A percentile compares a stretch with the other conserved stretches of the same genome.
Conservation (phyloP, 768 basidiomycete genomes). For the Coprinopsis strossmayeri region DNA sequence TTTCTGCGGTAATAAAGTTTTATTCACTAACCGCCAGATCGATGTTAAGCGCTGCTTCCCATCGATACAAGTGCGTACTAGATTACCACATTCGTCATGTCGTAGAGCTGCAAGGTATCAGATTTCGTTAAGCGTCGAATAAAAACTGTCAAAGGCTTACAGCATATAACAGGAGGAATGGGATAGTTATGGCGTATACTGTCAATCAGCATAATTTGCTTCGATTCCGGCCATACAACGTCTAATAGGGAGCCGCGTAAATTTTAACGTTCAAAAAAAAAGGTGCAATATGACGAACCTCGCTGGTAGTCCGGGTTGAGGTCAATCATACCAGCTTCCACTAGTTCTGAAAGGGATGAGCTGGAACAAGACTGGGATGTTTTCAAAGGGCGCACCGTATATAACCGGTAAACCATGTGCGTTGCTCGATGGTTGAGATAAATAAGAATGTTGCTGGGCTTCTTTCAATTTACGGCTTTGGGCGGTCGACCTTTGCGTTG, state of each 20-base stretch:
- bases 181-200: conserved; percentile 75
- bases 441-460: neutral
- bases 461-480: neutral
- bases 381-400: too few relatives aligned
- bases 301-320: conserved; percentile 4
- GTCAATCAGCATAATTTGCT: conserved; percentile 72
- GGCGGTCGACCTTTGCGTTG: neutral
- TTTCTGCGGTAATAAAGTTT: too few relatives aligned
- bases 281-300: neutral
- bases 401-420: too few relatives aligned
- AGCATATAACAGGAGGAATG: conserved; percentile 53
- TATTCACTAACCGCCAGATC: conserved; percentile 33
- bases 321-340: neutral
- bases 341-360: neutral
- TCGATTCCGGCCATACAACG: conserved; percentile 20
- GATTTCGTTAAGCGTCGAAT: conserved; percentile 6
- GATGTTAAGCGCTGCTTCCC: conserved; percentile 80
- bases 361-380: too few relatives aligned
- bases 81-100: conserved; percentile 43
- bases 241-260: too few relatives aligned
- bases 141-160: conserved; percentile 18
- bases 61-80: conserved; percentile 64
- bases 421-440: neutral
- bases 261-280: too few relatives aligned
- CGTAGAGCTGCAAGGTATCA: conserved; percentile 19